Conservation (phyloP, 192 early-diverging fungal species). For the Chytriomyces hyalinus region DNA sequence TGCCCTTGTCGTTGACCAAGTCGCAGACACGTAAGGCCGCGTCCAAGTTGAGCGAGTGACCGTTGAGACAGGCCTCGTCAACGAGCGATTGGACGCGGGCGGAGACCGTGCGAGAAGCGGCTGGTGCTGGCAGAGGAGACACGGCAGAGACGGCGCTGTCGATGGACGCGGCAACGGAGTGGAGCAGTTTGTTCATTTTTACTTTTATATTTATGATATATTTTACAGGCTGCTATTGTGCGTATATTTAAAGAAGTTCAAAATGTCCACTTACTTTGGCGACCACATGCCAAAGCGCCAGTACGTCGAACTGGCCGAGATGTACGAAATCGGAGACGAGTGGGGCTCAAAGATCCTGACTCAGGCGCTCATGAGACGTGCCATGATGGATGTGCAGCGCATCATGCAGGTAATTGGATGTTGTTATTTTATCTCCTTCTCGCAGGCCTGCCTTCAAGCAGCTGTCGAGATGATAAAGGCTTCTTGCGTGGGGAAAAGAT, state of each 20-base stretch:
- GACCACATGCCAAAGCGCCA: conserved; percentile 40
- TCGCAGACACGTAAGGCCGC: conserved; percentile 35
- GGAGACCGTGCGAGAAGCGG: conserved; percentile 16
- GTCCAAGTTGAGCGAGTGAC: conserved; percentile 12
- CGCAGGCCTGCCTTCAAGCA: too few species aligned
- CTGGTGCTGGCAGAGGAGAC: neutral
- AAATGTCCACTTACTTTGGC: conserved; percentile 38
- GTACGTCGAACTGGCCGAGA: conserved; percentile 57
- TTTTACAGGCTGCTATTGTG: neutral
- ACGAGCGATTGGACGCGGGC: conserved; percentile 3
- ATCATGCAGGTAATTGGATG: conserved; percentile 51
- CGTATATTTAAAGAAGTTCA: too few species aligned
- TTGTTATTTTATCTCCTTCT: too few species aligned
- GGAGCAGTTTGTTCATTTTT: conserved; percentile 14
- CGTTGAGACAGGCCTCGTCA: conserved; percentile 5
- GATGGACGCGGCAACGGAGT: conserved; percentile 8
- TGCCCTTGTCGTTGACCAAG: conserved; percentile 25
- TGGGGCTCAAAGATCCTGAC: conserved; percentile 55
- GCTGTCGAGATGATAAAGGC: too few species aligned
- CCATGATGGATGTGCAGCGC: conserved; percentile 77
- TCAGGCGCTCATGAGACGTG: conserved; percentile 79
- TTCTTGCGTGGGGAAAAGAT: too few species aligned
- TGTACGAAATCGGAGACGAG: conserved; percentile 49
- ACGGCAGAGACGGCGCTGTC: conserved; percentile 2
- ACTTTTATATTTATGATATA: conserved; percentile 9